Percentiles rank a stretch among this genome's conserved stretches.
Conservation (phyloP, 805 yeast species). For the Wickerhamomyces kurtzmanii region DNA sequence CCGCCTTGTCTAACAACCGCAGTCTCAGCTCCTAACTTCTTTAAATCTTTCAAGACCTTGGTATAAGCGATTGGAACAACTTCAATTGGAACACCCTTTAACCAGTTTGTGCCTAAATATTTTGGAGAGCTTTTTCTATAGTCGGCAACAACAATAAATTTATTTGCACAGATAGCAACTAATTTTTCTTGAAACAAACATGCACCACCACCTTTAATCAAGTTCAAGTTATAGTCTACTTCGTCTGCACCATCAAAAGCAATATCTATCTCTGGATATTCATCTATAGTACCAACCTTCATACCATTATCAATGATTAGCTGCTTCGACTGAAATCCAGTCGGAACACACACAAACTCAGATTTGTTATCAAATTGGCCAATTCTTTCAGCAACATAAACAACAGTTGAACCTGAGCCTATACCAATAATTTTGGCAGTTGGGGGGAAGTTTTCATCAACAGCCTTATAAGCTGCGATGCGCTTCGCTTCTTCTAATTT, state of each 20-base stretch:
- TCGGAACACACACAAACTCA: conserved; percentile 75
- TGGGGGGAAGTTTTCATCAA: conserved; percentile 72
- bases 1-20: conserved; percentile 78
- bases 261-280: conserved; percentile 72
- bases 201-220: conserved; percentile 98
- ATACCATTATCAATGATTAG: conserved; percentile 78
- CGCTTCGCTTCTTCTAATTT: conserved; percentile 78
- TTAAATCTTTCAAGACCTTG: conserved; percentile 59
- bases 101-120: conserved; percentile 72
- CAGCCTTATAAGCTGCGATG: conserved; percentile 85
- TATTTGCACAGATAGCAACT: conserved; percentile 71
- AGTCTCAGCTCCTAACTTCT: conserved; percentile 49
- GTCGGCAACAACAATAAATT: conserved; percentile 87
- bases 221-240: conserved; percentile 69
- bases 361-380: conserved; percentile 52
- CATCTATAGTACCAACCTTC: conserved; percentile 72
- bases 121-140: conserved; percentile 68
- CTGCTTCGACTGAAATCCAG: conserved; percentile 92
- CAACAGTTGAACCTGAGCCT: conserved; percentile 96
- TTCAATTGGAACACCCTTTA: conserved; percentile 89
- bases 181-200: conserved; percentile 94
- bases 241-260: conserved; percentile 99
- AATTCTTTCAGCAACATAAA: conserved; percentile 92
- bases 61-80: conserved; percentile 84
- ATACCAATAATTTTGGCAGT: conserved; percentile 75